Conservation (phyloP, 257 asterid genomes). For the Jasminum sambac region DNA sequence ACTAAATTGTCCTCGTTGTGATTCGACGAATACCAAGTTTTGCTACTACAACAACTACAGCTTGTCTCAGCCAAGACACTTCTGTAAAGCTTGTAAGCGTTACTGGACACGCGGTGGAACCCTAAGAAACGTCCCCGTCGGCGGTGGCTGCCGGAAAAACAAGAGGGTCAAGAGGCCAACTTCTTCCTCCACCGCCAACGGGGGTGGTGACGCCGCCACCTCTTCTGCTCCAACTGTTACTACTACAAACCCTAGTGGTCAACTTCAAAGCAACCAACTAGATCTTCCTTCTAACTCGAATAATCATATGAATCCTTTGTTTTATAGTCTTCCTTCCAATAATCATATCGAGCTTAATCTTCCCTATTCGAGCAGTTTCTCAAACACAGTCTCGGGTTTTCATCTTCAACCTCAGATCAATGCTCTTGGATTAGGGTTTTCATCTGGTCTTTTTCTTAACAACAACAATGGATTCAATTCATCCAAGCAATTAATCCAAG, state of each 20-base stretch:
- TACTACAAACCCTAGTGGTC: conserved; percentile 26
- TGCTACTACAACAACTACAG: conserved; percentile 69
- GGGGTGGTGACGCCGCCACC: conserved; percentile 4
- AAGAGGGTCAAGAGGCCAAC: conserved; percentile 40
- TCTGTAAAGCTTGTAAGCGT: conserved; percentile 63
- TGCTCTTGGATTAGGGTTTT: conserved; percentile 49
- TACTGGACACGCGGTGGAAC: conserved; percentile 66
- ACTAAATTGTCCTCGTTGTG: conserved; percentile 66
- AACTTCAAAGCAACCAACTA: neutral
- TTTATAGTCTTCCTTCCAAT: conserved; percentile 23
- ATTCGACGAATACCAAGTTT: conserved; percentile 57
- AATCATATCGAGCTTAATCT: conserved; percentile 39
- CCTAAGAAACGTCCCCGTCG: conserved; percentile 65
- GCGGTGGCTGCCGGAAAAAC: conserved; percentile 61
- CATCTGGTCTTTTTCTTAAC: conserved; percentile 22
- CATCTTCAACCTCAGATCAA: conserved; percentile 38
- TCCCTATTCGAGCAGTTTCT: conserved; percentile 35
- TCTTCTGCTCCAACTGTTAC: conserved; percentile 16
- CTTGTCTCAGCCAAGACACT: conserved; percentile 63
- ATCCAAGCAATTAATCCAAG: conserved; percentile 26
- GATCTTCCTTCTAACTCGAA: conserved; percentile 31
- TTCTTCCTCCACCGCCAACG: conserved; percentile 10
- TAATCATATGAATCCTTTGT: conserved; percentile 27
- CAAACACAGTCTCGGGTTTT: conserved; percentile 35
- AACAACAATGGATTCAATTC: conserved; percentile 25